Evolutionary conservation across 192 early-diverging fungal genomes (phyloP).

Genomic region (Podila minutissima): DNA sequence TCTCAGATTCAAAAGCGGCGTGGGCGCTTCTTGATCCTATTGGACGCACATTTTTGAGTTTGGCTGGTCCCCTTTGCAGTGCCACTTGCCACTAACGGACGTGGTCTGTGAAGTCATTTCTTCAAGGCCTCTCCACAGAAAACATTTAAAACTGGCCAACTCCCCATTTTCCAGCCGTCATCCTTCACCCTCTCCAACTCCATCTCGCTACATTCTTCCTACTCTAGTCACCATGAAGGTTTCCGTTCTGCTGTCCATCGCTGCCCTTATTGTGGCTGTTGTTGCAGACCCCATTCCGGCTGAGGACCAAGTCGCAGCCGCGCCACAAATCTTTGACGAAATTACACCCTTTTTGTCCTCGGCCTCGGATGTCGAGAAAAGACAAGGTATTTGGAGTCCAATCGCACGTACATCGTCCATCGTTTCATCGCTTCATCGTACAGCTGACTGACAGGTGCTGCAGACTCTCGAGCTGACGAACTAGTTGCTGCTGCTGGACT

Average conservation of each 20-base stretch:
- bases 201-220: neutral
- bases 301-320: neutral
- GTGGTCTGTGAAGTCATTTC: too few relatives aligned
- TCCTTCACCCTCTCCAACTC: neutral
- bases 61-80: too few relatives aligned
- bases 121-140: too few relatives aligned
- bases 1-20: too few relatives aligned
- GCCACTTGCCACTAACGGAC: too few relatives aligned
- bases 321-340: neutral
- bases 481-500: neutral
- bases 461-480: neutral
- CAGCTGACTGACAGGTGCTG: neutral
- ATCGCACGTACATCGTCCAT: neutral
- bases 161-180: too few relatives aligned
- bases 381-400: neutral
- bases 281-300: neutral
- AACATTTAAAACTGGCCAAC: too few relatives aligned
- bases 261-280: constrained; percentile 1
- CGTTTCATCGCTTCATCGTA: neutral
- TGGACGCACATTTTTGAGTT: too few relatives aligned
- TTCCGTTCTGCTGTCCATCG: neutral
- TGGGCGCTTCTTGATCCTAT: too few relatives aligned
- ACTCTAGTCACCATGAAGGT: neutral
- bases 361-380: neutral
- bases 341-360: neutral